Evolutionary conservation across 305 asterid genomes (phyloP).

Genomic region (Solanum aculeatissimum): DNA sequence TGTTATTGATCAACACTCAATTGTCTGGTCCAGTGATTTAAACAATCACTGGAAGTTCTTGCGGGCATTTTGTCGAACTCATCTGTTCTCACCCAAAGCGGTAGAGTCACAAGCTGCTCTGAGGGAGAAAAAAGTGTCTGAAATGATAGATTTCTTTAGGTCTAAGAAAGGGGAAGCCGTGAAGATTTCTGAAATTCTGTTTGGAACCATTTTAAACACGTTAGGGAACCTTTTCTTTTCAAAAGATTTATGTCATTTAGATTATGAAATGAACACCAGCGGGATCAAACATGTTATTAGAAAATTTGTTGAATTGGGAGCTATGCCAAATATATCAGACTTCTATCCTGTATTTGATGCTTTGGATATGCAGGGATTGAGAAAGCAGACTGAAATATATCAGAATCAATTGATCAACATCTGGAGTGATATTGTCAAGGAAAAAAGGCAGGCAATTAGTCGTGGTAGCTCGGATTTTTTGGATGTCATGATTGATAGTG

Average conservation of each 20-base stretch:
- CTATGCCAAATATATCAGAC: slow-evolving; percentile 7
- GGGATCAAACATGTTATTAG: background rate
- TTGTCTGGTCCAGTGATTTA: background rate
- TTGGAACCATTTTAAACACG: background rate
- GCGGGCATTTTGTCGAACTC: slow-evolving; percentile 3
- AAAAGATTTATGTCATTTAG: slow-evolving; percentile 1
- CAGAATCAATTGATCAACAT: background rate
- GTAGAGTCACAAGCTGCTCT: background rate
- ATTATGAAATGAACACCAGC: background rate
- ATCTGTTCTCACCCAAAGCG: slow-evolving; percentile 8
- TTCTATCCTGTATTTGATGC: slow-evolving; percentile 5
- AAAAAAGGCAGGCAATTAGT: background rate
- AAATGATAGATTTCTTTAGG: background rate
- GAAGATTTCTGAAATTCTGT: background rate
- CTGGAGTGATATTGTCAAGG: background rate
- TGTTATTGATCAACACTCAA: background rate
- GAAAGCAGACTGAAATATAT: background rate
- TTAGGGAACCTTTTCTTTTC: slow-evolving; percentile 4
- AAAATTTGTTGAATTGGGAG: background rate
- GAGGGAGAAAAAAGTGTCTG: slow-evolving; percentile 1
- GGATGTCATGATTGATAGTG: slow-evolving; percentile 9
- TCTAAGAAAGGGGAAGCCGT: background rate
- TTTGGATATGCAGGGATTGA: slow-evolving; percentile 12
- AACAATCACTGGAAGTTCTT: slow-evolving; percentile 8
- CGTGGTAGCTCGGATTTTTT: background rate